Evolutionary conservation across 345 rosid genomes (phyloP), one percentile per base, ranked within the genome.

Genomic region (Microcos paniculata): DNA sequence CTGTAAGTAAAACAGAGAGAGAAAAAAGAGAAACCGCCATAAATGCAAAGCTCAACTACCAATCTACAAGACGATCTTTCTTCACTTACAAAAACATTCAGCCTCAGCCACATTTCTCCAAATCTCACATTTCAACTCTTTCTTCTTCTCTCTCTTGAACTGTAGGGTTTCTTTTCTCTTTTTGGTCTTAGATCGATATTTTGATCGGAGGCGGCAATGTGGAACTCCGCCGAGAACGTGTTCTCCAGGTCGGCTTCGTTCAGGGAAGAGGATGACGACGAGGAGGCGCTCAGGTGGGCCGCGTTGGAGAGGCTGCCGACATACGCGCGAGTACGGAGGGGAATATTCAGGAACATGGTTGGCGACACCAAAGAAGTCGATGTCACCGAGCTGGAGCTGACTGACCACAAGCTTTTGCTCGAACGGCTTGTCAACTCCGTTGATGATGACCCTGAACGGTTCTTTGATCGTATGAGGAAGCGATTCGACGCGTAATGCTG

Each of bases 251-350:
- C 96, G 80, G 67, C 90, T 58, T 91, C 98, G 79, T 85, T 83
- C 66, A 75, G 81, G 78, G 93, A 89, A 76, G 87, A 82, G 33
- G 90, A 77, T 0, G 90, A 84, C 23, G 88, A 92, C 19, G 95
- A 95, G 86, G 98, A 93, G 84, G 94, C 90, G 64, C 90, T 95
- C 3, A 91, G 87, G 21, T 95, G 97, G 98, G 99, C 92, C 19
- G 99, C 96, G 74, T 74, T 96, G 52, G 94, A 96, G 88, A 84
- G 99, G 38, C 81, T 96, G 51, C 99, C 99, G 5, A 93, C 98
- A 19, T 90, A 91, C 74, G 62, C 82, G 3, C 80, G 98, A 8
- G 91, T 83, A 21, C 90, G 99, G 14, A 82, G 94, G 7, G 97
- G 94, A 31, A 90, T 96, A 61, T 96, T 92, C 81, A 86, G 62